Evolutionary conservation across 441 rosid species (phyloP).

Genomic region (Erodium chrysanthum): DNA sequence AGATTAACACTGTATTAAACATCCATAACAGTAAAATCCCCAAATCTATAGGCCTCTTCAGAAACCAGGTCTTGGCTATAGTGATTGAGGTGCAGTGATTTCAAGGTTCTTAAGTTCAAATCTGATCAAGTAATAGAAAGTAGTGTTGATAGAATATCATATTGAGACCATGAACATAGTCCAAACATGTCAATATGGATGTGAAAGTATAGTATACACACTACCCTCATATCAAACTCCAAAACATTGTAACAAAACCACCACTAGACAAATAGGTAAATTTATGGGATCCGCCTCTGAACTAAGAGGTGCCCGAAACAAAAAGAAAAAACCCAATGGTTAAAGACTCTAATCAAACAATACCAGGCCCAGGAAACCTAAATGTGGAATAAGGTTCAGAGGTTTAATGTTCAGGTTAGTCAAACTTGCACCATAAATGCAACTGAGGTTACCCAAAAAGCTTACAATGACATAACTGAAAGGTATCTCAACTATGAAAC

Average conservation of each 20-base stretch:
- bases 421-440: background rate
- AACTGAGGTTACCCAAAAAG: background rate
- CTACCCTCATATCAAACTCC: background rate
- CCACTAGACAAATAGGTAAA: background rate
- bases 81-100: background rate
- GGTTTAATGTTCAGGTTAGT: background rate
- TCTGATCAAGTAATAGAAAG: background rate
- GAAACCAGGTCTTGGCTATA: background rate
- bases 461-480: background rate
- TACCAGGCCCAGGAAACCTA: background rate
- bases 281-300: background rate
- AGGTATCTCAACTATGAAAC: background rate
- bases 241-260: background rate
- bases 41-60: background rate
- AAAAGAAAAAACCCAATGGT: background rate
- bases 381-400: background rate
- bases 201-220: background rate
- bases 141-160: background rate
- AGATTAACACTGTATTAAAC: slow-evolving; percentile 1
- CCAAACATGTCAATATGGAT: background rate
- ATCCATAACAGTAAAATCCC: background rate
- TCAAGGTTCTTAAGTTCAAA: background rate
- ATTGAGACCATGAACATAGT: background rate
- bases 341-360: background rate
- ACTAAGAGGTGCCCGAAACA: background rate